Evolutionary conservation across 176 grass and related monocot genomes (phyloP).

Genomic region (Dactylis glomerata): DNA sequence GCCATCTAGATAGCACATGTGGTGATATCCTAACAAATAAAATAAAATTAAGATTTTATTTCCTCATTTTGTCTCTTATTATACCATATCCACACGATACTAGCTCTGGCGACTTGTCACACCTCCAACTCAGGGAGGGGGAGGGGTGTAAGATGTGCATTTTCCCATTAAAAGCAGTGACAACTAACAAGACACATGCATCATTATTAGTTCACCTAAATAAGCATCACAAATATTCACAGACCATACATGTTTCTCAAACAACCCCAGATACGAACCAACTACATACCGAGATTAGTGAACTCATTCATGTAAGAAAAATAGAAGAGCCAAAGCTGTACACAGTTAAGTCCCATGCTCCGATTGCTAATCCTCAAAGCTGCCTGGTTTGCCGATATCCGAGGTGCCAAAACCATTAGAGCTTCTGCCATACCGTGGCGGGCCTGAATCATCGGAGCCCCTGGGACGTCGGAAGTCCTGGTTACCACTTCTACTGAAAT

Average conservation of each 20-base stretch:
- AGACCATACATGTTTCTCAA: neutral
- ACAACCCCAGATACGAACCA: slow-evolving; percentile 13
- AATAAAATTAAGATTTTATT: neutral
- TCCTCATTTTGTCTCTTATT: neutral
- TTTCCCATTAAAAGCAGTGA: neutral
- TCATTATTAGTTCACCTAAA: slow-evolving; percentile 4
- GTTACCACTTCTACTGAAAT: slow-evolving; percentile 27
- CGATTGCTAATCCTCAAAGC: slow-evolving; percentile 20
- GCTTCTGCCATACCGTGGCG: neutral
- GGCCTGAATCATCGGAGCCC: slow-evolving; percentile 15
- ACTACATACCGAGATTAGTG: neutral
- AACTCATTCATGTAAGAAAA: slow-evolving; percentile 4
- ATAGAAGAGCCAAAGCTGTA: slow-evolving; percentile 32
- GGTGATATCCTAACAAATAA: neutral
- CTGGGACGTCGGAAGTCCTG: neutral
- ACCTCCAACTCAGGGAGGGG: neutral
- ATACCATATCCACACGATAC: neutral
- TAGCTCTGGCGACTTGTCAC: neutral
- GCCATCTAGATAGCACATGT: neutral
- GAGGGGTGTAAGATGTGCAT: neutral
- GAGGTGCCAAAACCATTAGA: slow-evolving; percentile 26
- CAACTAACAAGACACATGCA: neutral
- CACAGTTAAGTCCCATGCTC: slow-evolving; percentile 17
- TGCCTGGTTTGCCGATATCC: slow-evolving; percentile 13
- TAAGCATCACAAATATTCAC: slow-evolving; percentile 13